Conservation (phyloP, 2,329 filamentous ascomycete genomes). For the Apiospora pterosperma region DNA sequence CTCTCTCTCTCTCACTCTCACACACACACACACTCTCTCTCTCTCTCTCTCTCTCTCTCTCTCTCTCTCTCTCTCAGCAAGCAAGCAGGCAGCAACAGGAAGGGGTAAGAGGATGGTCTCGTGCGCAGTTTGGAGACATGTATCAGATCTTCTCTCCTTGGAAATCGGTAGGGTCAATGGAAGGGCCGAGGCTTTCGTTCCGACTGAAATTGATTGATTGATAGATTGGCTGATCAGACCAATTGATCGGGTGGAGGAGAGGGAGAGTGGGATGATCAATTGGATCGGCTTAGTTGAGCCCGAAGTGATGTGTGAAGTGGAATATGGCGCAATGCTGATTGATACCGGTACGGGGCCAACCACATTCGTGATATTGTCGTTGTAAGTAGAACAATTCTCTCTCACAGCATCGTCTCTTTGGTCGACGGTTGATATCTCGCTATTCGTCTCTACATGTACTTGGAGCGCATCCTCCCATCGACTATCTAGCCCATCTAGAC, state of each 20-base stretch:
- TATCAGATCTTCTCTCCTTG: slow-evolving; percentile 3
- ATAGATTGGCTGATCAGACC: background rate
- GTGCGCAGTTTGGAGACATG: slow-evolving; percentile 4
- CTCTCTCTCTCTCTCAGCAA: too few species aligned
- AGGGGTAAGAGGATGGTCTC: background rate
- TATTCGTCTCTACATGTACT: background rate
- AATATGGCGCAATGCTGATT: background rate
- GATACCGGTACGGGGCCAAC: background rate
- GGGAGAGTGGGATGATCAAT: background rate
- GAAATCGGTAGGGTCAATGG: background rate
- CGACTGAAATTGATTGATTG: slow-evolving; percentile 2
- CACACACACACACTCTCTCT: too few species aligned
- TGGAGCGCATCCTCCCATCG: background rate
- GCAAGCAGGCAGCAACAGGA: background rate
- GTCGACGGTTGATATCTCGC: background rate
- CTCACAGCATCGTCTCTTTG: background rate
- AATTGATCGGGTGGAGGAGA: slow-evolving; percentile 1
- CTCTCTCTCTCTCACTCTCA: too few species aligned
- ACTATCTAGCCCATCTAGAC: background rate
- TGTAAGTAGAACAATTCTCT: background rate
- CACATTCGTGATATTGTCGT: background rate
- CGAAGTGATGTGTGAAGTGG: background rate
- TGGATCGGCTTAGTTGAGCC: background rate
- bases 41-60: too few species aligned
- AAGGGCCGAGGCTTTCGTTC: background rate